Evolutionary conservation across 257 asterid species (phyloP), one percentile per base, ranked within the genome.

Genomic region (Solanum rostratum): DNA sequence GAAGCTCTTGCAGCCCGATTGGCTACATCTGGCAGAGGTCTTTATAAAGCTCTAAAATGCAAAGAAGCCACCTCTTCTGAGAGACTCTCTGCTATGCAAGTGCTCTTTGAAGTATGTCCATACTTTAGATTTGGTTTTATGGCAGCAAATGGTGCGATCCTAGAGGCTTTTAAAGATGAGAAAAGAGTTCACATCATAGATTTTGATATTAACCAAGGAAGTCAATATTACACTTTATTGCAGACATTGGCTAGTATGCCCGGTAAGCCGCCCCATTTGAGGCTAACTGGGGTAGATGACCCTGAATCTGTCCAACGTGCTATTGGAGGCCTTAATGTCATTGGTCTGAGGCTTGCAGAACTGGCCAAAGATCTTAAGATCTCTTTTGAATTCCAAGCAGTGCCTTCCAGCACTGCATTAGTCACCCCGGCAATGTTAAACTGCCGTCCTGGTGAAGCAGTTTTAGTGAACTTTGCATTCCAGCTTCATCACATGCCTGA

Each of bases 401-500:
- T 95, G 84, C 90, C 96, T 49, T 89, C 98, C 19, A 88, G 89
- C 65, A 91, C 97, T 8, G 91, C 94, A 70, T 81, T 95, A 66
- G 93, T 96, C 52, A 87, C 94, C 30, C 94, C 94, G 7, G 79
- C 86, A 5, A 85, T 90, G 89, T 93, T 95, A 0, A 85, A 87
- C 7, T 86, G 93, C 88, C 90, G 59, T 74, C 94, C 96, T 1
- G 92, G 91, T 6, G 97, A 95, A 86, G 97, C 97, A 41, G 74
- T 95, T 11, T 79, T 96, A 1, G 97, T 96, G 66, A 96, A 96
- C 88, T 96, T 95, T 8, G 98, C 99, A 3, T 96, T 96, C 88
- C 99, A 95, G 95, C 98, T 96, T 83, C 99, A 96, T 90, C 99
- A 96, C 92, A 85, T 95, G 92, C 99, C 98, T 0, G 98, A 96